Evolutionary conservation across 2,329 filamentous ascomycete species (phyloP).

Genomic region (Westerdykella sp.): DNA sequence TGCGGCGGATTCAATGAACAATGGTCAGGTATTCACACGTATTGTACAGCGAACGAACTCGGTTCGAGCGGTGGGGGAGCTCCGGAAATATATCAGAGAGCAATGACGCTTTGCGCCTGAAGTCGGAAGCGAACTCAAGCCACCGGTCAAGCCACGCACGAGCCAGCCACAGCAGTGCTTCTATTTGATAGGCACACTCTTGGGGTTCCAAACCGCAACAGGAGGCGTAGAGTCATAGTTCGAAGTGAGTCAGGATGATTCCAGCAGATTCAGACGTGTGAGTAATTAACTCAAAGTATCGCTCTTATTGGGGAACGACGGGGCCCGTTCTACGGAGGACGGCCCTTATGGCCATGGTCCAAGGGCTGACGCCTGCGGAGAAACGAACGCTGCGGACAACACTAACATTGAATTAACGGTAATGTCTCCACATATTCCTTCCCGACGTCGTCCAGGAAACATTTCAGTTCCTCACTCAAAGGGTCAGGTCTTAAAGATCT

Average conservation of each 20-base stretch:
- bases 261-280: constrained; percentile 19
- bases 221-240: constrained; percentile 10
- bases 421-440: not conserved
- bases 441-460: not conserved
- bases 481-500: not conserved
- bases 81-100: no score
- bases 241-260: constrained; percentile 19
- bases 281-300: not conserved
- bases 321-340: no score
- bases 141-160: constrained; percentile 11
- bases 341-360: no score
- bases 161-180: constrained; percentile 12
- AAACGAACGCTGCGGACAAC: no score
- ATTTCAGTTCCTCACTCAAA: not conserved
- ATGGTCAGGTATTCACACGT: no score
- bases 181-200: constrained; percentile 1
- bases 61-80: no score
- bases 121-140: constrained; percentile 23
- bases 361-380: no score
- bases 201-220: not conserved
- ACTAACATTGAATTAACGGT: not conserved
- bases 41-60: no score
- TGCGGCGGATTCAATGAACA: no score
- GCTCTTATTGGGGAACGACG: no score
- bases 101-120: no score